phyloP scores from a whole-genome alignment of 129 eudicot species.

The Tagetes patula region DNA sequence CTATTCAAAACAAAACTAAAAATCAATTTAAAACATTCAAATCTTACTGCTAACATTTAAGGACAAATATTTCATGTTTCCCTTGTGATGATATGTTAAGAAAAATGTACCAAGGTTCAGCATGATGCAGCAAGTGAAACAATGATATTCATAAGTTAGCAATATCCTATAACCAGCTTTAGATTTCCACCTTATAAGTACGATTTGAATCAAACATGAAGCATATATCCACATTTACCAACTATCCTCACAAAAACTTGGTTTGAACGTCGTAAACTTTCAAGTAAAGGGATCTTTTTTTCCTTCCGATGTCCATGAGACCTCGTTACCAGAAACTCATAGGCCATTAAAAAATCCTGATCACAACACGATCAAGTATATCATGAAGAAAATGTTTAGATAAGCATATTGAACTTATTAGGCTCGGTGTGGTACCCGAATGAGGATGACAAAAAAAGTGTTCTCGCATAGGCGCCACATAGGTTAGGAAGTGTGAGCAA shows the following conservation, averaged over 20 bases:
- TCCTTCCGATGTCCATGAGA: too few relatives aligned
- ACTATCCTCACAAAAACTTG: not conserved
- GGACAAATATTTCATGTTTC: not conserved
- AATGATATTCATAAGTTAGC: not conserved
- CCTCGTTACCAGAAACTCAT: too few relatives aligned
- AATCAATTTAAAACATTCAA: not conserved
- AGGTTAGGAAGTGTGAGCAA: too few relatives aligned
- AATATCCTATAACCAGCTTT: not conserved
- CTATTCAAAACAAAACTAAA: not conserved
- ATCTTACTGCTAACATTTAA: not conserved
- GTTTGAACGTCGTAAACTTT: not conserved
- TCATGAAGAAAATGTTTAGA: too few relatives aligned
- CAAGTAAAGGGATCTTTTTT: not conserved
- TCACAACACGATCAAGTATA: too few relatives aligned
- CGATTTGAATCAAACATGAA: not conserved
- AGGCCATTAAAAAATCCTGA: too few relatives aligned
- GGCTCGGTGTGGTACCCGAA: too few relatives aligned
- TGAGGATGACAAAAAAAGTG: too few relatives aligned
- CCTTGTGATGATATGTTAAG: not conserved
- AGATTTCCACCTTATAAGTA: too few relatives aligned
- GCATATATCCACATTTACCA: not conserved
- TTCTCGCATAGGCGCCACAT: too few relatives aligned
- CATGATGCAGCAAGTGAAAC: constrained; percentile 1
- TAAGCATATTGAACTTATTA: not conserved
- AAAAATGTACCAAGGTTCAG: not conserved